Percentiles rank a stretch among this genome's conserved stretches.
Evolutionary conservation across 257 asterid genomes (phyloP).

Genomic region (Jacaranda mimosifolia): DNA sequence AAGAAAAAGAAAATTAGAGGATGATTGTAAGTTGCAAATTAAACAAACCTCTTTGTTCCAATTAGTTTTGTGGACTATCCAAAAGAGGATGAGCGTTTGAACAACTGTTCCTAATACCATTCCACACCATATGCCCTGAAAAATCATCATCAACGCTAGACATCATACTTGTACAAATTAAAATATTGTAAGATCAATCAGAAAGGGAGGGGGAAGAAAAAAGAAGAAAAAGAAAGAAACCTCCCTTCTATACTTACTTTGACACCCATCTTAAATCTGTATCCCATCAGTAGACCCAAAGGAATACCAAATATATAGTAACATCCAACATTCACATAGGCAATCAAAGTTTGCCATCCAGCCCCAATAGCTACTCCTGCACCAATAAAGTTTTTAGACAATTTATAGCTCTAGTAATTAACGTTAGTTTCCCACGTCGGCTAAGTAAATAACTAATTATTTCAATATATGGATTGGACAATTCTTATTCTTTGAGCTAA

Average conservation of each 20-base stretch:
- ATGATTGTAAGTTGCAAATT: background rate
- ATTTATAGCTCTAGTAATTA: no score
- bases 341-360: constrained; percentile 64
- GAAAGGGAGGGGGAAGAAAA: no score
- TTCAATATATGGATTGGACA: no score
- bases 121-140: constrained; percentile 67
- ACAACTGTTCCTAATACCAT: constrained; percentile 55
- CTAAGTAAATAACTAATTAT: no score
- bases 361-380: constrained; percentile 68
- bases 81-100: constrained; percentile 50
- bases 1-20: background rate
- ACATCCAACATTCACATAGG: constrained; percentile 56
- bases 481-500: no score
- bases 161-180: no score
- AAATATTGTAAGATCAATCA: no score
- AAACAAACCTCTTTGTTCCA: constrained; percentile 60
- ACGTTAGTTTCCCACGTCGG: no score
- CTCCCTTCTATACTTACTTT: constrained; percentile 33
- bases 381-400: background rate
- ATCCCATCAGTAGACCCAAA: constrained; percentile 51
- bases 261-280: constrained; percentile 44
- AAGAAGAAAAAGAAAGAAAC: no score
- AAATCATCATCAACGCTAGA: background rate
- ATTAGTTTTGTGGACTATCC: constrained; percentile 52
- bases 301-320: constrained; percentile 58